Percentiles rank a stretch among this genome's conserved stretches.
These are phyloP conservation scores for Corniculantispora saksenae DNA, from an alignment of 2,329 filamentous ascomycete species.

Conservation along the genomic window DNA sequence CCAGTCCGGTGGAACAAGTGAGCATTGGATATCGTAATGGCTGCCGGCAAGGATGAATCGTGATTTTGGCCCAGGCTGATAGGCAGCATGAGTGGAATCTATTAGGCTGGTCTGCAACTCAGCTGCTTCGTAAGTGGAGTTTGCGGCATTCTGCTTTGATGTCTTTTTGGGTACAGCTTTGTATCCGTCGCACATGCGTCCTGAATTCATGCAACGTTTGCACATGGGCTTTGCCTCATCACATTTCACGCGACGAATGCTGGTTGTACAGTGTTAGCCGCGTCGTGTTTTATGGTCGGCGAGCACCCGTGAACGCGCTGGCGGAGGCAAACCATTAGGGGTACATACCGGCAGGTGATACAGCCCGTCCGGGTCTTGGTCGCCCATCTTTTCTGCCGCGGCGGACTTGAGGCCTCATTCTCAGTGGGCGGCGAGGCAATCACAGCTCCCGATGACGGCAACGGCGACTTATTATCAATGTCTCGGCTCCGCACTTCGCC, in stretches of 20 bases:
- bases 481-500: not conserved
- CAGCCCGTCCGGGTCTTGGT: conserved; percentile 17
- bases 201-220: conserved; percentile 14
- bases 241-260: conserved; percentile 15
- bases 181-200: conserved; percentile 15
- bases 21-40: not conserved
- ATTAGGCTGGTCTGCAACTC: not conserved
- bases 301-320: not conserved
- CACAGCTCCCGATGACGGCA: not conserved
- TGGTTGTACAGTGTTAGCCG: not conserved
- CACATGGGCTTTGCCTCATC: conserved; percentile 14
- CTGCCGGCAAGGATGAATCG: not conserved
- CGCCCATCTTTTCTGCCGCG: conserved; percentile 16
- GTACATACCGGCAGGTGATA: conserved; percentile 13
- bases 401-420: conserved; percentile 4
- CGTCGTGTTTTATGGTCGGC: not conserved
- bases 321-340: not conserved
- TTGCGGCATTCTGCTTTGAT: not conserved
- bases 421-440: conserved; percentile 10
- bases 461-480: not conserved
- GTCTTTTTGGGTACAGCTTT: not conserved
- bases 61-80: not conserved
- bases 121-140: not conserved
- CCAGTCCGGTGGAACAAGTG: conserved; percentile 4
- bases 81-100: not conserved